Evolutionary conservation across 495 filamentous ascomycete genomes (phyloP).

Genomic region (Trichoderma asperelloides): DNA sequence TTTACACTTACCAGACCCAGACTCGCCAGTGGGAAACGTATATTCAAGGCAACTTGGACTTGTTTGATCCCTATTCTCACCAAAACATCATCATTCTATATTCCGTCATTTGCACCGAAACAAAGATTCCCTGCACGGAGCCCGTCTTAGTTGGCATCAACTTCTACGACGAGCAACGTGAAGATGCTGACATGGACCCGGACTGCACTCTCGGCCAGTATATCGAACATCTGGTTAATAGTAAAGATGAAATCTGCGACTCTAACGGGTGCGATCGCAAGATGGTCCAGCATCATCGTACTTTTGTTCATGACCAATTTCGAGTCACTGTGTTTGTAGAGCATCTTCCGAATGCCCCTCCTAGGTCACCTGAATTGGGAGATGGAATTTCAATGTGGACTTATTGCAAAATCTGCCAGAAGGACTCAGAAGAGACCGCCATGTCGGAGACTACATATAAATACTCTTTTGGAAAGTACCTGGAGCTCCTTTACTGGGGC

Average conservation of each 20-base stretch:
- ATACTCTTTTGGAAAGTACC: constrained; percentile 96
- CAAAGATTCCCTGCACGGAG: constrained; percentile 84
- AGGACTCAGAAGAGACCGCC: constrained; percentile 78
- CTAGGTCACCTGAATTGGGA: constrained; percentile 36
- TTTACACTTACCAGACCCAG: constrained; percentile 90
- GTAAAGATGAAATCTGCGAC: constrained; percentile 64
- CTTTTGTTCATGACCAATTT: constrained; percentile 94
- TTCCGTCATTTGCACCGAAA: constrained; percentile 82
- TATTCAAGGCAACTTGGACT: constrained; percentile 66
- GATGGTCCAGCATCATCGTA: constrained; percentile 90
- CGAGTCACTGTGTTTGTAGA: constrained; percentile 85
- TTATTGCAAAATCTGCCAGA: constrained; percentile 80
- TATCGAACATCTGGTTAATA: constrained; percentile 80
- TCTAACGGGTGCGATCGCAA: constrained; percentile 79
- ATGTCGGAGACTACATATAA: constrained; percentile 98
- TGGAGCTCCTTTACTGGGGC: constrained; percentile 95
- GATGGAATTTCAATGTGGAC: constrained; percentile 97
- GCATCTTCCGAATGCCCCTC: constrained; percentile 41
- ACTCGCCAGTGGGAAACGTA: constrained; percentile 94
- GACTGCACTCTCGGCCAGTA: constrained; percentile 94
- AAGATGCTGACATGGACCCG: constrained; percentile 58
- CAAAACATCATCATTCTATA: constrained; percentile 95
- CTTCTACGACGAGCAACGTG: constrained; percentile 85
- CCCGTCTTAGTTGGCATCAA: constrained; percentile 77
- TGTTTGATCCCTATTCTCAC: constrained; percentile 90